Conservation (phyloP, 495 filamentous ascomycete genomes). For the Trichocladium uniseriatum region DNA sequence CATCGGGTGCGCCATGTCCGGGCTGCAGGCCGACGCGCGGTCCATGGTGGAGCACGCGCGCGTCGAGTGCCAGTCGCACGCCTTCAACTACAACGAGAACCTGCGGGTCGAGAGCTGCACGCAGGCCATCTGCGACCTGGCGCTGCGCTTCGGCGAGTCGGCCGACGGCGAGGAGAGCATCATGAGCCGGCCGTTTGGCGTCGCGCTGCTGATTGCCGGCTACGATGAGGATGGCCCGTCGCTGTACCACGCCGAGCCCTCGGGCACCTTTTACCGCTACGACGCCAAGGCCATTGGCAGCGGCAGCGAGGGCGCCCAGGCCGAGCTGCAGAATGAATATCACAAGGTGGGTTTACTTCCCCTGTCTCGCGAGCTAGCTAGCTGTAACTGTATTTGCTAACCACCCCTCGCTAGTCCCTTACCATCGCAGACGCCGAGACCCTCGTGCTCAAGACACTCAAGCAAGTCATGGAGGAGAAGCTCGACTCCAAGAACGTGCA, state of each 20-base stretch:
- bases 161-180: constrained; percentile 97
- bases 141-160: constrained; percentile 91
- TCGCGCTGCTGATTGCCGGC: constrained; percentile 91
- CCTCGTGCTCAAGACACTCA: constrained; percentile 91
- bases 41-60: constrained; percentile 96
- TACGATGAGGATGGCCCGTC: constrained; percentile 96
- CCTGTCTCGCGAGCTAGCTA: not conserved
- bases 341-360: constrained; percentile 53
- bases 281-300: constrained; percentile 98
- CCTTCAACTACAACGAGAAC: constrained; percentile 92
- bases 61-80: constrained; percentile 92
- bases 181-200: constrained; percentile 94
- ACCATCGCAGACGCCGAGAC: constrained; percentile 90
- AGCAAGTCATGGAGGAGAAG: constrained; percentile 99
- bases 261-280: constrained; percentile 96
- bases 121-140: constrained; percentile 96
- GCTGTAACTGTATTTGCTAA: constrained; percentile 15
- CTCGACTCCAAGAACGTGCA: constrained; percentile 97
- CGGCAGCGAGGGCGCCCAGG: constrained; percentile 92
- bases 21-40: constrained; percentile 91
- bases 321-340: constrained; percentile 95
- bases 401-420: constrained; percentile 50
- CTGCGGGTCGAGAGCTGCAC: constrained; percentile 95
- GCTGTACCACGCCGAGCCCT: constrained; percentile 96
- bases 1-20: constrained; percentile 97